Percentiles rank a stretch among this genome's conserved stretches.
Evolutionary conservation across 371 early-diverging fungal species (phyloP).

Genomic region (Massospora cicadina): DNA sequence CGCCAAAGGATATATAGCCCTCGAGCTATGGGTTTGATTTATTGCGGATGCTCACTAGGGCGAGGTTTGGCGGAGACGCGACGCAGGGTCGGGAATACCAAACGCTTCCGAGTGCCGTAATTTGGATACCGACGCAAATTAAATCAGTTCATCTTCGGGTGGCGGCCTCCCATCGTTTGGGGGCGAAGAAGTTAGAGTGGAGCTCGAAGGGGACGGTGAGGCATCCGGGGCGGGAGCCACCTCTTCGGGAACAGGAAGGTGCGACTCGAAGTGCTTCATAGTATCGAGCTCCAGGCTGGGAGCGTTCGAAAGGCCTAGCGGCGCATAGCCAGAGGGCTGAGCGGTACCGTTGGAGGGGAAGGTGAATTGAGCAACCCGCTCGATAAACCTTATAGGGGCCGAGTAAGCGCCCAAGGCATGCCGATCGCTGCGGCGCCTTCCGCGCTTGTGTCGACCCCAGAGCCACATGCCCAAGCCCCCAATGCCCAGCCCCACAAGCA

Average conservation of each 20-base stretch:
- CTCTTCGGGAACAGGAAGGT: background rate
- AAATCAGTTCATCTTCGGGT: no score
- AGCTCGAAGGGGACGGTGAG: background rate
- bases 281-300: background rate
- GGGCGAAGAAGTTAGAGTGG: no score
- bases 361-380: background rate
- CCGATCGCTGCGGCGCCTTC: background rate
- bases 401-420: background rate
- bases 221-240: background rate
- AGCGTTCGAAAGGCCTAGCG: background rate
- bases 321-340: background rate
- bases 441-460: background rate
- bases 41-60: no score
- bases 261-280: background rate
- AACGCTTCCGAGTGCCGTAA: no score
- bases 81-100: no score
- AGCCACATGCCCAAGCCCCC: conserved; percentile 2
- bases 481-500: background rate
- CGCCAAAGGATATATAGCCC: no score
- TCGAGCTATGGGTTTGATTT: no score
- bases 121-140: no score
- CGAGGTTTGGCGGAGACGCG: no score
- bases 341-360: background rate
- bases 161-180: no score
- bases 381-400: background rate